Evolutionary conservation across 805 yeast genomes (phyloP).

Genomic region (Metschnikowia koreensis): DNA sequence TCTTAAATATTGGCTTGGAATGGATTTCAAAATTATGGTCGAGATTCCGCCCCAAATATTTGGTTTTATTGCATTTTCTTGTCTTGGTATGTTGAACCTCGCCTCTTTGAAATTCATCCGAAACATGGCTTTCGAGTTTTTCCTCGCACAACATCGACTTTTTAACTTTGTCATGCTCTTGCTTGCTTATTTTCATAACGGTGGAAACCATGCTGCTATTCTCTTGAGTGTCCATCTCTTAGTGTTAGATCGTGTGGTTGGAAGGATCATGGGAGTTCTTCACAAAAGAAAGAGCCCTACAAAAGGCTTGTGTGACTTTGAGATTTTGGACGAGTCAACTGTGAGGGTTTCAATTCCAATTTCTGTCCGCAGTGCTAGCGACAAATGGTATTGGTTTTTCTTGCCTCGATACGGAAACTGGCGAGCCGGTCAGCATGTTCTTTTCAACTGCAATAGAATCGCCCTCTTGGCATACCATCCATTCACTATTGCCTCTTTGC

Average conservation of each 20-base stretch:
- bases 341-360: constrained; percentile 39
- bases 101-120: constrained; percentile 37
- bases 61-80: constrained; percentile 45
- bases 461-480: constrained; percentile 45
- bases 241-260: constrained; percentile 40
- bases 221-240: constrained; percentile 42
- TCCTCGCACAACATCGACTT: constrained; percentile 43
- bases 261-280: constrained; percentile 29
- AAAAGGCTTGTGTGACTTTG: constrained; percentile 37
- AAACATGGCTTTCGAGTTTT: constrained; percentile 41
- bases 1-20: constrained; percentile 39
- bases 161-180: constrained; percentile 43
- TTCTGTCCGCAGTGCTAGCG: constrained; percentile 16
- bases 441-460: constrained; percentile 40
- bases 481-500: constrained; percentile 43
- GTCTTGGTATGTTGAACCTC: constrained; percentile 36
- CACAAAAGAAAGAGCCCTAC: constrained; percentile 37
- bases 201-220: constrained; percentile 31
- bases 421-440: constrained; percentile 50
- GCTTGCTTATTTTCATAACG: constrained; percentile 41
- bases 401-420: constrained; percentile 42
- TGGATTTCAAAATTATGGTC: constrained; percentile 39
- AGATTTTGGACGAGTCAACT: constrained; percentile 41
- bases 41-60: constrained; percentile 50
- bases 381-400: constrained; percentile 27